These are phyloP conservation scores for Coniochaeta sp. DNA, from an alignment of 2,329 filamentous ascomycete genomes.

Conservation along the genomic window DNA sequence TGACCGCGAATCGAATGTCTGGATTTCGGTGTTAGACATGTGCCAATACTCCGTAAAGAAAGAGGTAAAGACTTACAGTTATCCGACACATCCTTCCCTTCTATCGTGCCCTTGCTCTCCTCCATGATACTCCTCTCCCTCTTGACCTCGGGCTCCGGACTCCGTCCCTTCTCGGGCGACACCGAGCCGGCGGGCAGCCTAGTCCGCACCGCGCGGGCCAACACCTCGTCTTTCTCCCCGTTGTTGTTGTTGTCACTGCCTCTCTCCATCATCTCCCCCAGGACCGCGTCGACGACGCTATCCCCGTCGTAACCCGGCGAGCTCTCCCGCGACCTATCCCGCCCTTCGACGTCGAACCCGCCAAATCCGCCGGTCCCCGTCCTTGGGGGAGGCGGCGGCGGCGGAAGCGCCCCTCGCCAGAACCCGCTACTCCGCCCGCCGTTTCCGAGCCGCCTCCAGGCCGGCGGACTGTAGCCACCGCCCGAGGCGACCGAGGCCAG, in stretches of 20 bases:
- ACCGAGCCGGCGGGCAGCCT: constrained; percentile 47
- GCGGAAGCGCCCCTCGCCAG: too few species aligned
- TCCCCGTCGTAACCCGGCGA: constrained; percentile 27
- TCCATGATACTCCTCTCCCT: constrained; percentile 20
- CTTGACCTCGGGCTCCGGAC: constrained; percentile 33
- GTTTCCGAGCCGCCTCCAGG: constrained; percentile 55
- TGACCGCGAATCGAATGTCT: constrained; percentile 85
- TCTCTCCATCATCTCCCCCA: constrained; percentile 21
- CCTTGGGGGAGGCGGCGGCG: too few species aligned
- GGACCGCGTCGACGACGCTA: constrained; percentile 27
- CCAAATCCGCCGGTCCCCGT: constrained; percentile 16
- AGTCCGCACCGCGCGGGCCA: constrained; percentile 46
- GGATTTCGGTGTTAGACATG: constrained; percentile 5
- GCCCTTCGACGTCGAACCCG: constrained; percentile 9
- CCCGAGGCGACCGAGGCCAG: constrained; percentile 31
- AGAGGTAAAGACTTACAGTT: constrained; percentile 37
- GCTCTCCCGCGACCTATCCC: constrained; percentile 17
- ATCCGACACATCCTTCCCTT: constrained; percentile 27
- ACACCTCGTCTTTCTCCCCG: constrained; percentile 28
- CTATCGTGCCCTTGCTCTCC: constrained; percentile 19
- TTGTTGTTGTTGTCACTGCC: too few species aligned
- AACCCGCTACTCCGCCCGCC: constrained; percentile 51
- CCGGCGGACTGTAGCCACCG: constrained; percentile 54
- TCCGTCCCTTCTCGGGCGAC: constrained; percentile 46
- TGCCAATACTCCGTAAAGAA: constrained; percentile 12